Conservation (phyloP, 2,329 filamentous ascomycete genomes). For the Juglanconis sp. region DNA sequence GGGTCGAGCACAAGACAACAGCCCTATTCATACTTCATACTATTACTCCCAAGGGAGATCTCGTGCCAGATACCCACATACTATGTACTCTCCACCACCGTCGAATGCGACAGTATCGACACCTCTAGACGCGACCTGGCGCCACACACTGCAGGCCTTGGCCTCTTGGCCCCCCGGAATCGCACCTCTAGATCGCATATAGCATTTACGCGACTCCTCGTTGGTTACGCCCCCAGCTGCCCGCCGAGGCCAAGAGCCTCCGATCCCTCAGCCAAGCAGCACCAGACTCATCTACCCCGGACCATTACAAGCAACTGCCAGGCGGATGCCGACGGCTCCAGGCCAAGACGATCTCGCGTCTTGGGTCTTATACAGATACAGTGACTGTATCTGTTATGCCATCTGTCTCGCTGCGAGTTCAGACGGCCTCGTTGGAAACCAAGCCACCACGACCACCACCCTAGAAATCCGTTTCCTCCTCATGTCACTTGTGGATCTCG, state of each 20-base stretch:
- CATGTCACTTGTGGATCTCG: neutral
- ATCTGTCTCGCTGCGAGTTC: too few species aligned
- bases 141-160: constrained; percentile 12
- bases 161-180: constrained; percentile 13
- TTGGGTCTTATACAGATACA: too few species aligned
- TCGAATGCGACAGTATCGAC: neutral
- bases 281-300: neutral
- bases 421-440: neutral
- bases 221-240: constrained; percentile 10
- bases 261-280: constrained; percentile 8
- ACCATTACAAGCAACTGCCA: neutral
- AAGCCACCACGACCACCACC: neutral
- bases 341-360: too few species aligned
- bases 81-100: too few species aligned
- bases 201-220: neutral
- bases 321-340: neutral
- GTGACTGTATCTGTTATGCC: too few species aligned
- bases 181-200: constrained; percentile 1
- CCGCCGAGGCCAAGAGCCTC: constrained; percentile 9
- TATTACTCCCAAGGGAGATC: too few species aligned
- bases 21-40: too few species aligned
- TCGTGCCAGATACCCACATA: too few species aligned
- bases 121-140: neutral
- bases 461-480: neutral
- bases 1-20: too few species aligned